phyloP scores from a whole-genome alignment of 331 rosid species.

The Rosa hybrid region DNA sequence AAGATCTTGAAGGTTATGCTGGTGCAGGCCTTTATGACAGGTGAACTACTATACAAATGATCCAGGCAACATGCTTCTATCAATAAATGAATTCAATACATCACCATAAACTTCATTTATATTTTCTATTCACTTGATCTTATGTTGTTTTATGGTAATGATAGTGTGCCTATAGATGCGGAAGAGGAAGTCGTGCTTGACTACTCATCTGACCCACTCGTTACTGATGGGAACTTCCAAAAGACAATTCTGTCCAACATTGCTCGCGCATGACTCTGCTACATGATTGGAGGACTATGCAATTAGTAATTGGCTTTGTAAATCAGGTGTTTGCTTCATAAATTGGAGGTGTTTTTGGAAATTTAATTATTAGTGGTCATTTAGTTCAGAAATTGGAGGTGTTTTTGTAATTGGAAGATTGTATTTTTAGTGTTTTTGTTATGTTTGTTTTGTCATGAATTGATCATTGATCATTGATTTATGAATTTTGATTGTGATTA shows the following conservation, averaged over 20 bases:
- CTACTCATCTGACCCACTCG: constrained; percentile 75
- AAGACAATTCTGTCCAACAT: constrained; percentile 75
- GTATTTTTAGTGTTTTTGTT: too few species aligned
- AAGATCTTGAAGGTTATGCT: constrained; percentile 98
- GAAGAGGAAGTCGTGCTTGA: constrained; percentile 80
- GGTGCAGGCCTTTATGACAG: constrained; percentile 99
- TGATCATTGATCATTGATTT: too few species aligned
- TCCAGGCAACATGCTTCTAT: background rate
- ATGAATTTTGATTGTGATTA: too few species aligned
- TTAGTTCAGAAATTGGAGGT: too few species aligned
- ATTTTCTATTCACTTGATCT: background rate
- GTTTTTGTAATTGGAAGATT: too few species aligned
- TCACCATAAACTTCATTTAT: background rate
- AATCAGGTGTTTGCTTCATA: too few species aligned
- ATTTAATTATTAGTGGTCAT: too few species aligned
- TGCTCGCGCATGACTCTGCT: constrained; percentile 67
- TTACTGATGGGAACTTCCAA: constrained; percentile 63
- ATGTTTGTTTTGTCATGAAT: too few species aligned
- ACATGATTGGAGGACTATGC: too few species aligned
- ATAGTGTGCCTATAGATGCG: constrained; percentile 93
- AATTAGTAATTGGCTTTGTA: too few species aligned
- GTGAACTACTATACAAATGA: constrained; percentile 33
- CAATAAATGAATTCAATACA: background rate
- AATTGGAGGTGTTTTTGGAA: too few species aligned
- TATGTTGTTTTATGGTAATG: constrained; percentile 5